Evolutionary conservation across 73 alveolate genomes (phyloP).

Genomic region (Paraurostyla sp.): DNA sequence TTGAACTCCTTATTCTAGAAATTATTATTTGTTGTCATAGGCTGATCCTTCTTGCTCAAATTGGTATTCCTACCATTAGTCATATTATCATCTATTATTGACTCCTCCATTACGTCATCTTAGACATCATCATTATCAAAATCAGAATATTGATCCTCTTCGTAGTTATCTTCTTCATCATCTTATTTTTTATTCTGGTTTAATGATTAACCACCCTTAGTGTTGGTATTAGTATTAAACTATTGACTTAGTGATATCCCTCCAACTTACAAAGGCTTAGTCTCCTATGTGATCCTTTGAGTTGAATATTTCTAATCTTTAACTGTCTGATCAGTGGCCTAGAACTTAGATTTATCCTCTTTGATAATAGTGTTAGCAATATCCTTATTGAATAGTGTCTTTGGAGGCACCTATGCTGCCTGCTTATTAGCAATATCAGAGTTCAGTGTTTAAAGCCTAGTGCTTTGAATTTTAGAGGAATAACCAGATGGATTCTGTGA

Average conservation of each 20-base stretch:
- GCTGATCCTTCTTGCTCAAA: neutral
- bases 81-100: neutral
- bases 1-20: neutral
- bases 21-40: neutral
- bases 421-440: neutral
- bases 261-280: neutral
- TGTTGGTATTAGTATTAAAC: neutral
- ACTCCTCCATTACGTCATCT: neutral
- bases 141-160: neutral
- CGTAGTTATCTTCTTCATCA: neutral
- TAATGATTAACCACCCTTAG: neutral
- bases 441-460: too few relatives aligned
- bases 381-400: neutral
- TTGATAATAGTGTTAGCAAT: neutral
- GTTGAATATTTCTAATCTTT: conserved; percentile 18
- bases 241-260: neutral
- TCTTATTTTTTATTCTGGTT: neutral
- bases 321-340: conserved; percentile 28
- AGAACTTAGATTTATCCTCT: conserved; percentile 20
- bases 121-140: conserved; percentile 13
- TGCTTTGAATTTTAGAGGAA: neutral
- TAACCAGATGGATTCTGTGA: neutral
- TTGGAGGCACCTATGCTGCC: neutral
- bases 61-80: neutral
- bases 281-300: neutral